Percentiles rank a stretch among this genome's conserved stretches.
Evolutionary conservation across 1,284 basidiomycete genomes (phyloP).

Genomic region (Golubevia sp.): DNA sequence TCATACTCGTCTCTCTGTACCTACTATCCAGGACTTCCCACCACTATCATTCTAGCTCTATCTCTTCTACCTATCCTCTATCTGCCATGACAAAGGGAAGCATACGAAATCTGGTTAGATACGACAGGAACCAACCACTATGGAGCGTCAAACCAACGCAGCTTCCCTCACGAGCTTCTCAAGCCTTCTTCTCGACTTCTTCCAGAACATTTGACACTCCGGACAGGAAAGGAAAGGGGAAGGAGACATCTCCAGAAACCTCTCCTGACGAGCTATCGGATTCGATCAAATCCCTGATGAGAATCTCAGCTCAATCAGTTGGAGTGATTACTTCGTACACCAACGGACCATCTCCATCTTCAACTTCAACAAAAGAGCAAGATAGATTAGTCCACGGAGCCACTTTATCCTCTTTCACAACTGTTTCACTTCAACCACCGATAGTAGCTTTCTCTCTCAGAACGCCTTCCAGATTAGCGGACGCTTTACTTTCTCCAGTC

Average conservation of each 20-base stretch:
- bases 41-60: no score
- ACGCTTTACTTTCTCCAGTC: conserved; percentile 7
- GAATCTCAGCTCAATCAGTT: conserved; percentile 13
- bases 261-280: neutral
- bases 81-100: no score
- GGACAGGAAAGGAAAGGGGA: neutral
- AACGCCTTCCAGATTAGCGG: conserved; percentile 12
- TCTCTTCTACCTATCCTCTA: no score
- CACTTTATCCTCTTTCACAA: conserved; percentile 14
- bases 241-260: neutral
- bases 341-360: neutral
- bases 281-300: conserved; percentile 11
- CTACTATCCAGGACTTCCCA: no score
- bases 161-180: neutral
- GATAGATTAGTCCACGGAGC: conserved; percentile 11
- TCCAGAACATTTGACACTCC: neutral
- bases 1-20: no score
- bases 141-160: neutral
- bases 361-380: neutral
- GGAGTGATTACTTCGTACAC: conserved; percentile 14
- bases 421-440: conserved; percentile 14
- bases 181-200: neutral
- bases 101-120: no score
- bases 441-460: conserved; percentile 14
- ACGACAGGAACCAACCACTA: neutral